Evolutionary conservation across 129 eudicot species (phyloP).

Genomic region (Silybum marianum): DNA sequence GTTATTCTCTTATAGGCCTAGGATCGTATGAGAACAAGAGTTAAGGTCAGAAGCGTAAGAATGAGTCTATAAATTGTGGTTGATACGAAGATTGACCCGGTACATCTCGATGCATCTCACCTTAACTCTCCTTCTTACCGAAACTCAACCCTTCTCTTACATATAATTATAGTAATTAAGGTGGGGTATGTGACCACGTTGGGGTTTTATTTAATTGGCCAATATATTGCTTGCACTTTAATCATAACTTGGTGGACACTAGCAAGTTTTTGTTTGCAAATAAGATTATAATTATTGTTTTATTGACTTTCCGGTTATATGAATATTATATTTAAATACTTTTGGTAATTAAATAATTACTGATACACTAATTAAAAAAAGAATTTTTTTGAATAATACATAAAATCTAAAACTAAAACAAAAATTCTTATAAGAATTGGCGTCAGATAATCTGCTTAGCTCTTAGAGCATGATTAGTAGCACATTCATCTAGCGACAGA

Average conservation of each 20-base stretch:
- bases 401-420: not conserved
- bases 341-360: not conserved
- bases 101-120: too few relatives aligned
- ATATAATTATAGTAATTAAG: not conserved
- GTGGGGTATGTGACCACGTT: conserved; percentile 5
- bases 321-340: not conserved
- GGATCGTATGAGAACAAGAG: too few relatives aligned
- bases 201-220: not conserved
- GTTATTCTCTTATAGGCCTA: too few relatives aligned
- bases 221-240: conserved; percentile 14
- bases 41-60: too few relatives aligned
- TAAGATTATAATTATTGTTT: not conserved
- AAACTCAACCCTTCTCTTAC: too few relatives aligned
- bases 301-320: not conserved
- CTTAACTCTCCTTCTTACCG: too few relatives aligned
- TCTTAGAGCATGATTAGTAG: not conserved
- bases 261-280: conserved; percentile 2
- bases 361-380: not conserved
- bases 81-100: too few relatives aligned
- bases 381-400: not conserved
- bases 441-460: not conserved
- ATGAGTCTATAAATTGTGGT: too few relatives aligned
- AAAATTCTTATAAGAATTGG: too few relatives aligned
- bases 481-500: not conserved
- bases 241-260: conserved; percentile 10